phyloP scores from a whole-genome alignment of 805 yeast genomes.

The Saccharomyces jurei region DNA sequence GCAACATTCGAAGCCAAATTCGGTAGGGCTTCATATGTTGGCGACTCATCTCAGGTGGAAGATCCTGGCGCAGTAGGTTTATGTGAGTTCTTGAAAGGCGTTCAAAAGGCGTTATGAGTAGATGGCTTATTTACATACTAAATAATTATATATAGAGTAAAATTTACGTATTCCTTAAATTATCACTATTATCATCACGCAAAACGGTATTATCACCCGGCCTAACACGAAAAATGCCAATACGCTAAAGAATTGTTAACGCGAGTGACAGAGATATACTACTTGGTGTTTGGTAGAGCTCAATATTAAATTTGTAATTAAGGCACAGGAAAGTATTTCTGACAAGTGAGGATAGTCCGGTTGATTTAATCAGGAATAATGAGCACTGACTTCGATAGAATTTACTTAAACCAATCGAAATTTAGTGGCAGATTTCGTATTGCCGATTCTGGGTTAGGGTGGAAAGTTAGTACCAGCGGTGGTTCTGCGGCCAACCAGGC shows the following conservation, averaged over 20 bases:
- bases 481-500: conserved; percentile 40
- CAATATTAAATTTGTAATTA: neutral
- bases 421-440: conserved; percentile 84
- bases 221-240: neutral
- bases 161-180: neutral
- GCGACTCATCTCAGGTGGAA: conserved; percentile 60
- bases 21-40: conserved; percentile 92
- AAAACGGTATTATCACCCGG: neutral
- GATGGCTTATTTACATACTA: neutral
- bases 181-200: neutral
- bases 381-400: conserved; percentile 76
- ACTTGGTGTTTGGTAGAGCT: neutral
- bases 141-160: neutral
- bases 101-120: conserved; percentile 17
- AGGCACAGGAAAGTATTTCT: neutral
- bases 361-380: conserved; percentile 6
- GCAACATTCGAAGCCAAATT: conserved; percentile 71
- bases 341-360: neutral
- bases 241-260: neutral
- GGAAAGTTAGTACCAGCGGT: conserved; percentile 58
- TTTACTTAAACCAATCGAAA: conserved; percentile 80
- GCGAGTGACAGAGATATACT: neutral
- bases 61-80: conserved; percentile 95
- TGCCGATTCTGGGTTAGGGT: conserved; percentile 95
- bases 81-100: conserved; percentile 42